Base-by-base conservation (phyloP, 345 rosid species). In the Salix purpurea region DNA sequence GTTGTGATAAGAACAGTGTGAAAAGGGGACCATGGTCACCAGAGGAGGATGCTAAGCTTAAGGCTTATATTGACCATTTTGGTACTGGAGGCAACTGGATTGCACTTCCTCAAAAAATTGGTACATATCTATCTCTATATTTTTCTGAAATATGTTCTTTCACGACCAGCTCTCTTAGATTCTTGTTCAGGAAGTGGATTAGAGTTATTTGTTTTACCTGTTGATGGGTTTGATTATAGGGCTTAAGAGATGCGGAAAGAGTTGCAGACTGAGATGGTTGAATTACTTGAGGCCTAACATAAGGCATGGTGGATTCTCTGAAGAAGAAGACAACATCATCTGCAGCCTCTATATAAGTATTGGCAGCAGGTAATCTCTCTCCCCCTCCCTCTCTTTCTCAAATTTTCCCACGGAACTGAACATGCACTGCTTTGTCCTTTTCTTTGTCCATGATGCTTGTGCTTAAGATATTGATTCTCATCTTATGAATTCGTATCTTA, bases 61-160 rank as follows among this genome's bases (percentile, higher is more conserved):
- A 94, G 83, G 95, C 89, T 76, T 92, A 90, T 58, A 94, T 94
- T 75, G 95, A 94, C 54, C 83, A 84, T 36, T 74, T 82, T 78
- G 98, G 98, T 16, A 94, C 97, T 52, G 98, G 98, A 56, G 92
- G 92, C 79, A 94, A 94, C 76, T 94, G 99, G 99, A 95, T 95
- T 80, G 97, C 99, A 36, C 97, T 95, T 72, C 97, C 99, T 77
- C 97, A 95, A 76, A 95, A 95, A 81, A 88, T 92, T 79, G 99
- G 99, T 95, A 91, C 5, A 61, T 39, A 73, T 74, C 7, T 19
- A 69, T 13, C 9, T 39, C 9, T 52, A 6, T 42, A 30, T 14
- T 18, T 30, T 19, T 0, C 39, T 21, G 48, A 34, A 50, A 66
- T 70, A 8, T 61, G 4, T 23, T 58, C 28, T 44, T 64, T 10